These are phyloP conservation scores for Ustilago lituana DNA, from an alignment of 1,284 basidiomycete species.

Conservation along the genomic window DNA sequence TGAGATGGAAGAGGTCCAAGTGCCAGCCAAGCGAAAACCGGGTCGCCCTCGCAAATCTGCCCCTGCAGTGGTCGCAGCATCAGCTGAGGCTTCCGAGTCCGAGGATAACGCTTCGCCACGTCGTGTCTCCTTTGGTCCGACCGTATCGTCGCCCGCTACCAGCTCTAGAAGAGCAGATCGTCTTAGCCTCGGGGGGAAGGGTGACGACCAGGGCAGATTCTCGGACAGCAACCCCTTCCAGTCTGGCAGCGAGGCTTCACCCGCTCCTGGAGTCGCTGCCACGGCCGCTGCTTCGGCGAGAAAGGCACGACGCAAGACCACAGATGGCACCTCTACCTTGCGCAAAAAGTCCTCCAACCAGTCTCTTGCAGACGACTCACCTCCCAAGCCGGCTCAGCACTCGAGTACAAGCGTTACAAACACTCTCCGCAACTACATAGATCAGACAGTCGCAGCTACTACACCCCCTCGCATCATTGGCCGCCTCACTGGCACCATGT, in stretches of 20 bases:
- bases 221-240: slow-evolving; percentile 72
- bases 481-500: slow-evolving; percentile 17
- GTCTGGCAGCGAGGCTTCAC: slow-evolving; percentile 69
- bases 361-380: slow-evolving; percentile 7
- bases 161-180: slow-evolving; percentile 17
- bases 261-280: slow-evolving; percentile 34
- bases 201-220: slow-evolving; percentile 66
- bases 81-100: slow-evolving; percentile 70
- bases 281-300: slow-evolving; percentile 35
- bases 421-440: slow-evolving; percentile 51
- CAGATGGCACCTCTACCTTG: slow-evolving; percentile 25
- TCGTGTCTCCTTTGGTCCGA: slow-evolving; percentile 24
- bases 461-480: slow-evolving; percentile 49
- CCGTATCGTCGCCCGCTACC: slow-evolving; percentile 10
- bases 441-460: slow-evolving; percentile 32
- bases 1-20: slow-evolving; percentile 6
- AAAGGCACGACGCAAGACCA: slow-evolving; percentile 36
- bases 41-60: slow-evolving; percentile 42
- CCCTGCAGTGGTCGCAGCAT: slow-evolving; percentile 13
- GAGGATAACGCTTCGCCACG: slow-evolving; percentile 67
- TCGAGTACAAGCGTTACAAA: slow-evolving; percentile 5
- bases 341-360: slow-evolving; percentile 28
- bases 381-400: slow-evolving; percentile 8
- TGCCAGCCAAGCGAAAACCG: slow-evolving; percentile 22
- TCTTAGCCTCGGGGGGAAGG: slow-evolving; percentile 52